Conservation (phyloP, 768 basidiomycete genomes). For the Rhizopogon salebrosus region DNA sequence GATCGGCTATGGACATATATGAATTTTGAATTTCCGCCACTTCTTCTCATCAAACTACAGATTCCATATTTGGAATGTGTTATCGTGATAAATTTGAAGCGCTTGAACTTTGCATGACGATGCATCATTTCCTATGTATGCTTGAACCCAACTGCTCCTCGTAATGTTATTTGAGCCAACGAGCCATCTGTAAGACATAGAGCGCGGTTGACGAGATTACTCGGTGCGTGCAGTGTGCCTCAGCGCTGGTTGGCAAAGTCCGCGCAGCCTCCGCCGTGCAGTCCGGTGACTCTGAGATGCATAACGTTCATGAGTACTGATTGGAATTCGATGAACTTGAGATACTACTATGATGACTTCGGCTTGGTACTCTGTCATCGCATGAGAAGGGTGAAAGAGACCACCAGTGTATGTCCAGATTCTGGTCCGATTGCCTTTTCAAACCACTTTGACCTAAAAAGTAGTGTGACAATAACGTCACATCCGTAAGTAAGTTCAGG, state of each 20-base stretch:
- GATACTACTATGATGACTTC: neutral
- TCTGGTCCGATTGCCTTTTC: neutral
- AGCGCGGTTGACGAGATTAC: neutral
- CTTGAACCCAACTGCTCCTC: too few species aligned
- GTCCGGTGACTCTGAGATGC: neutral
- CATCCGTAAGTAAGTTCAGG: conserved; percentile 31
- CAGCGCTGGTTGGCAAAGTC: neutral
- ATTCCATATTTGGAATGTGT: conserved; percentile 22
- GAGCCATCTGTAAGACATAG: neutral
- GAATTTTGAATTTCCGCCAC: neutral
- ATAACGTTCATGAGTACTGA: neutral
- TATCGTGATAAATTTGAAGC: neutral
- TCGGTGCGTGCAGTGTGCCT: neutral
- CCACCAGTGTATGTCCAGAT: neutral
- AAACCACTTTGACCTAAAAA: conserved; percentile 9
- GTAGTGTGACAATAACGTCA: conserved; percentile 31
- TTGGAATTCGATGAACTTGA: neutral
- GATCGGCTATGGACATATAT: neutral
- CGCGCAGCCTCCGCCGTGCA: neutral
- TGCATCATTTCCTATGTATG: too few species aligned
- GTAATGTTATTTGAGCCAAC: neutral
- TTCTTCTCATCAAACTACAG: conserved; percentile 15
- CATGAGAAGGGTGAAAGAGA: neutral
- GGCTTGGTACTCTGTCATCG: neutral
- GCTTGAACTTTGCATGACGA: neutral